A percentile compares a stretch with the other conserved stretches of the same genome.
These are phyloP conservation scores for Colletotrichum sp. DNA, from an alignment of 2,329 filamentous ascomycete genomes.

Conservation along the genomic window DNA sequence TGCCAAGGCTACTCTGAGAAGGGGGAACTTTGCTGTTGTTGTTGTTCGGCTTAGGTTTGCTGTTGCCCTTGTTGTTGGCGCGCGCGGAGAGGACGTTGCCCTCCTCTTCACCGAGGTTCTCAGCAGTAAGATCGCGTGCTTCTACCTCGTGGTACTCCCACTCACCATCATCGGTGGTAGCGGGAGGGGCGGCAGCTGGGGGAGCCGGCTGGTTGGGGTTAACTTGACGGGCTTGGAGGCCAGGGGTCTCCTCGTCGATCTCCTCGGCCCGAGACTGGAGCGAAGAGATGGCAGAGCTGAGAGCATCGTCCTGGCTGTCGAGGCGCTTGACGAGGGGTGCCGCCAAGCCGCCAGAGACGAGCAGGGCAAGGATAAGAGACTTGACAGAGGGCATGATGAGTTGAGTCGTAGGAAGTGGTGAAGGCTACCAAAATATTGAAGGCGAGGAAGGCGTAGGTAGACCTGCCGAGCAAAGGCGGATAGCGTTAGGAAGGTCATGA, in stretches of 20 bases:
- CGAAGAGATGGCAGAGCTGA: neutral
- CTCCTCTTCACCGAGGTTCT: neutral
- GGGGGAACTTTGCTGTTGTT: neutral
- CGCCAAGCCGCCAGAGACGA: neutral
- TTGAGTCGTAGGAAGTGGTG: fast-evolving
- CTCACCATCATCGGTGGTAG: neutral
- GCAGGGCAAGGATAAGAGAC: neutral
- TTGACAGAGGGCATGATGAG: neutral
- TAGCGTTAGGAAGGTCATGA: no score
- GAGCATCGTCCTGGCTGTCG: neutral
- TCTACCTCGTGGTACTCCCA: neutral
- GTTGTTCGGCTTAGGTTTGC: neutral
- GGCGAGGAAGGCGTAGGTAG: neutral
- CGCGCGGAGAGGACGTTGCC: neutral
- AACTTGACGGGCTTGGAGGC: neutral
- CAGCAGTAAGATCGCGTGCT: neutral
- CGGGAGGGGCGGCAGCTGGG: neutral
- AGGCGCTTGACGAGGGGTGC: neutral
- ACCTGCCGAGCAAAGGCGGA: no score
- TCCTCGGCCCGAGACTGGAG: neutral
- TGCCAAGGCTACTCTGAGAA: neutral
- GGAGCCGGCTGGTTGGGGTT: neutral
- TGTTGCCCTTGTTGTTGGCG: neutral
- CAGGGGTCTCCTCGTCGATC: neutral
- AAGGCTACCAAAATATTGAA: neutral